These are phyloP conservation scores for Vitis hybrid DNA, from an alignment of 177 flowering plant species.

Conservation along the genomic window DNA sequence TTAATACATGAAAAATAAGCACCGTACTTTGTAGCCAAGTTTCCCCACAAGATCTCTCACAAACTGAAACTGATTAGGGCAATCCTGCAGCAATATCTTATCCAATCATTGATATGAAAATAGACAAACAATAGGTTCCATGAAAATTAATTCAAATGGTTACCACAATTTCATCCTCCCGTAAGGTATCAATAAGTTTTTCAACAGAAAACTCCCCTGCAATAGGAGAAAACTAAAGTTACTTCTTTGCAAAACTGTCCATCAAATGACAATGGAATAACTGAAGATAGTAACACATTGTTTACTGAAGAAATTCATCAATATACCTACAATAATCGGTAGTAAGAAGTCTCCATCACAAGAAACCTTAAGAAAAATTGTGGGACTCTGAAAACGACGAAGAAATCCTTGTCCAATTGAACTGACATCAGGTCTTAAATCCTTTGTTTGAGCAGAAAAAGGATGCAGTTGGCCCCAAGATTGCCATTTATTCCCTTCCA, in stretches of 20 bases:
- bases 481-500: conserved; percentile 36
- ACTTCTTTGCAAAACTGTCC: neutral
- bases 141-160: neutral
- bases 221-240: conserved; percentile 14
- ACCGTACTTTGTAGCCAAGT: conserved; percentile 69
- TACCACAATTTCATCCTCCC: conserved; percentile 47
- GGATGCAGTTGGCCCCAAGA: conserved; percentile 28
- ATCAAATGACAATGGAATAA: conserved; percentile 2
- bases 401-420: conserved; percentile 51
- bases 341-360: conserved; percentile 70
- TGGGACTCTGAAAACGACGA: conserved; percentile 55
- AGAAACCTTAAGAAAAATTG: conserved; percentile 72
- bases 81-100: conserved; percentile 41
- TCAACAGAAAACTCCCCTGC: conserved; percentile 70
- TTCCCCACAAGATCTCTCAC: conserved; percentile 39
- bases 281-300: neutral
- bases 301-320: neutral
- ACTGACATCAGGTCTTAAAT: conserved; percentile 18
- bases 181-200: conserved; percentile 43
- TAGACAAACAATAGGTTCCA: neutral
- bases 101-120: neutral
- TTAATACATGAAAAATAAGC: conserved; percentile 1
- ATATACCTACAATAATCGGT: conserved; percentile 70
- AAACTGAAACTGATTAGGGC: conserved; percentile 55
- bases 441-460: conserved; percentile 25